Base-by-base conservation (phyloP, 306 rosid genomes). In the Coriaria nepalensis region DNA sequence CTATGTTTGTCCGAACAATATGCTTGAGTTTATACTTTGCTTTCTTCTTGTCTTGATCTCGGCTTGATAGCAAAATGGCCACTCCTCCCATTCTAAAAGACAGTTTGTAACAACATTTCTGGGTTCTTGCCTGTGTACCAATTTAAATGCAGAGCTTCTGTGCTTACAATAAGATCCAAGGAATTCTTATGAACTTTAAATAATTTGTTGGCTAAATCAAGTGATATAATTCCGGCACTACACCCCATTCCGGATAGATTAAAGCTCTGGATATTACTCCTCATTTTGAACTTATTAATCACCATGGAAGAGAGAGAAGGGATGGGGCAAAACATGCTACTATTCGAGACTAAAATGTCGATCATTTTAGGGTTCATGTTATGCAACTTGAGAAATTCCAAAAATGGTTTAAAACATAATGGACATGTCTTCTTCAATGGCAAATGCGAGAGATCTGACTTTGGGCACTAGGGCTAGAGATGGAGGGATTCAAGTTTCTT, bases 241-340 rank as follows among this genome's bases (percentile, higher is more conserved):
- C 83, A 80, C 35, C 90, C 90, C 83, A 76, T 80, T 8, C 83
- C 90, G 9, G 83, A 72, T 36, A 80, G 65, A 49, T 75, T 55
- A 56, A 73, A 80, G 40, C 72, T 80, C 66, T 62, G 65, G 47
- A 76, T 70, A 55, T 71, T 50, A 52, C 70, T 78, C 13, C 81
- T 65, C 77, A 80, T 69, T 50, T 51, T 65, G 62, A 73, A 80
- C 49, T 59, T 75, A 55, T 73, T 76, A 35, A 76, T 60, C 33
- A 80, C 57, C 76, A 73, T 65, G 29, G 78, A 46, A 40, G 72
- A 62, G 5, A 76, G 72, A 13, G 72, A 76, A 10, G 83, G 88
- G 0, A 78, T 68, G 6, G 83, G 83, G 40, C 77, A 76, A 56
- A 73, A 80, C 37, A 76, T 10, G 43, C 74, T 56, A 29, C 72